Evolutionary conservation across 306 rosid species (phyloP).

Genomic region (Castanea sativa): DNA sequence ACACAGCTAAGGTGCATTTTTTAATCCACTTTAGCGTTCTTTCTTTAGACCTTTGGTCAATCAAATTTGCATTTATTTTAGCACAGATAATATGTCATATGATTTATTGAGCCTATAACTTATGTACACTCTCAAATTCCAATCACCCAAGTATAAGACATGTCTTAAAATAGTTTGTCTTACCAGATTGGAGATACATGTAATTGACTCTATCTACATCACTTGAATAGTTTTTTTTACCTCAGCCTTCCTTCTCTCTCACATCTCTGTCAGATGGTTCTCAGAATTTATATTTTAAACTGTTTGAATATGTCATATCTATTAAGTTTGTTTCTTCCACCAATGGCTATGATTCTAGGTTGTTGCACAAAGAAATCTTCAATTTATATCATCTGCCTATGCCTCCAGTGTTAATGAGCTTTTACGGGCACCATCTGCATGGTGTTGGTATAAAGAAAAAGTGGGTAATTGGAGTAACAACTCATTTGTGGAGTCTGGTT

Average conservation of each 20-base stretch:
- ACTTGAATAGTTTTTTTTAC: too few species aligned
- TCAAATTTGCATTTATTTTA: not conserved
- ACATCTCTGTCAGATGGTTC: too few species aligned
- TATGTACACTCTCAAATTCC: too few species aligned
- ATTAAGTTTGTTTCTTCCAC: not conserved
- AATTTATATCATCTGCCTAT: not conserved
- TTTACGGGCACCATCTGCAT: not conserved
- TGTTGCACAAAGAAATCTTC: not conserved
- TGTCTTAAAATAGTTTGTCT: too few species aligned
- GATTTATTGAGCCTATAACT: too few species aligned
- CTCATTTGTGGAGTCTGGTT: not conserved
- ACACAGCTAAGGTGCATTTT: conserved; percentile 6
- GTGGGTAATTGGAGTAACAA: not conserved
- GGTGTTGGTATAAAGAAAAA: not conserved
- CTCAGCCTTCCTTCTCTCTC: too few species aligned
- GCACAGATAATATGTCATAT: too few species aligned
- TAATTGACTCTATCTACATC: too few species aligned
- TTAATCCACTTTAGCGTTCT: not conserved
- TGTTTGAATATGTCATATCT: not conserved
- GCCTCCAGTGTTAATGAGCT: not conserved
- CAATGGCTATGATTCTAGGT: not conserved
- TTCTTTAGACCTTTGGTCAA: not conserved
- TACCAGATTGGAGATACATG: too few species aligned
- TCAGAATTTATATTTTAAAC: too few species aligned
- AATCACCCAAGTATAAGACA: too few species aligned